Conservation (phyloP, 2,329 filamentous ascomycete genomes). For the Neoascochyta sp. region DNA sequence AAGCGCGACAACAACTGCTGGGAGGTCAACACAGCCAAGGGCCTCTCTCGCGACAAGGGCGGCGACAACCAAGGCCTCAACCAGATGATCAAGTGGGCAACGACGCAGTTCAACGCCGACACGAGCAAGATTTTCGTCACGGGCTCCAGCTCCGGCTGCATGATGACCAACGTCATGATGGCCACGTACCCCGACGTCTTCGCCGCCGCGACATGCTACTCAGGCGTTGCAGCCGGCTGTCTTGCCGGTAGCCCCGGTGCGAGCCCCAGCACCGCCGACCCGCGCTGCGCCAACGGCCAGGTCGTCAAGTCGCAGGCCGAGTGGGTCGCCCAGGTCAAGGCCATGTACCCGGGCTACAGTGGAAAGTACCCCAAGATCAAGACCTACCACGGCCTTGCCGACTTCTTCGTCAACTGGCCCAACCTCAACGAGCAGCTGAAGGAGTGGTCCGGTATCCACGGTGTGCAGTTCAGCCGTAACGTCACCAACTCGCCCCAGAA, state of each 20-base stretch:
- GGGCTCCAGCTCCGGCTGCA: conserved; percentile 25
- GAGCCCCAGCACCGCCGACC: conserved; percentile 14
- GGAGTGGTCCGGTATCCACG: conserved; percentile 26
- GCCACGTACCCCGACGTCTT: conserved; percentile 29
- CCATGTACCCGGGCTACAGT: conserved; percentile 37
- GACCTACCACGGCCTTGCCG: conserved; percentile 38
- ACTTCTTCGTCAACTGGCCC: conserved; percentile 26
- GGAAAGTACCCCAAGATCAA: conserved; percentile 37
- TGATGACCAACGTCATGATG: conserved; percentile 34
- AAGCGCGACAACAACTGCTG: conserved; percentile 53
- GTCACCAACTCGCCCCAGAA: conserved; percentile 19
- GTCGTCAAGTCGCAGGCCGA: conserved; percentile 18
- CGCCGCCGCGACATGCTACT: conserved; percentile 24
- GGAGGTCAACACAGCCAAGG: conserved; percentile 54
- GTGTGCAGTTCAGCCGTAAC: conserved; percentile 13
- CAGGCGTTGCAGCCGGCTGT: conserved; percentile 28
- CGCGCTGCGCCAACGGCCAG: conserved; percentile 18
- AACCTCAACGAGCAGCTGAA: conserved; percentile 28
- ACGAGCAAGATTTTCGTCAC: conserved; percentile 43
- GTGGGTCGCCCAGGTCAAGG: conserved; percentile 33
- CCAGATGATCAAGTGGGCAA: conserved; percentile 57
- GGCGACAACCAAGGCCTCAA: conserved; percentile 55
- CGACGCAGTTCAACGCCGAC: conserved; percentile 52
- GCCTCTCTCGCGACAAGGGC: conserved; percentile 54
- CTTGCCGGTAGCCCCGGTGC: conserved; percentile 42